These are phyloP conservation scores for Paramecium sonneborni DNA, from an alignment of 73 alveolate species.

Conservation along the genomic window DNA sequence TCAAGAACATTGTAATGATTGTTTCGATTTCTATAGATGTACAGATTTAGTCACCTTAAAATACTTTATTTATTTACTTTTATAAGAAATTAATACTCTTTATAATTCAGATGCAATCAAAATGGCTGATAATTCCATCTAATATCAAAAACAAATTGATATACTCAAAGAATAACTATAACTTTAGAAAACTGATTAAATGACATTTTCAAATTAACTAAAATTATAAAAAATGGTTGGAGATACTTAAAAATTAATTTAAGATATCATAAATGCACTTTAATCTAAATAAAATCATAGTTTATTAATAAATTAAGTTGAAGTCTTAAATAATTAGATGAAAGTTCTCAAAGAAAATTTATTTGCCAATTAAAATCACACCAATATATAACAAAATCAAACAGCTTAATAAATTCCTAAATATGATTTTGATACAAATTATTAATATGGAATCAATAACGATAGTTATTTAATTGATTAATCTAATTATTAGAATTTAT, in stretches of 20 bases:
- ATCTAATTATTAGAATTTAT: not conserved
- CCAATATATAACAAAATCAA: no score
- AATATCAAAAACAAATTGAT: not conserved
- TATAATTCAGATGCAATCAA: not conserved
- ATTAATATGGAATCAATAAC: not conserved
- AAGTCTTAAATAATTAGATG: not conserved
- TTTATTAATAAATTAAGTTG: not conserved
- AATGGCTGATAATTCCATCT: not conserved
- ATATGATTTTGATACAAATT: not conserved
- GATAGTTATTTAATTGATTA: not conserved
- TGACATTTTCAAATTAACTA: not conserved
- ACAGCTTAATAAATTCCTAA: no score
- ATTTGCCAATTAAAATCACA: not conserved
- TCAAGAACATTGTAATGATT: not conserved
- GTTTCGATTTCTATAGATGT: constrained; percentile 8
- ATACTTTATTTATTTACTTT: not conserved
- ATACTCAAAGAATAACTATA: not conserved
- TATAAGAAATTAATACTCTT: not conserved
- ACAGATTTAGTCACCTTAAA: not conserved
- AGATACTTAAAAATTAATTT: not conserved
- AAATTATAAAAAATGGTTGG: not conserved
- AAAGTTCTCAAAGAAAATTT: not conserved
- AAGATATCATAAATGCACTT: not conserved
- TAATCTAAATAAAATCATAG: not conserved
- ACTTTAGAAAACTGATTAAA: not conserved